Evolutionary conservation across 1,284 basidiomycete genomes (phyloP).

Genomic region (Exsudoporus floridanus): DNA sequence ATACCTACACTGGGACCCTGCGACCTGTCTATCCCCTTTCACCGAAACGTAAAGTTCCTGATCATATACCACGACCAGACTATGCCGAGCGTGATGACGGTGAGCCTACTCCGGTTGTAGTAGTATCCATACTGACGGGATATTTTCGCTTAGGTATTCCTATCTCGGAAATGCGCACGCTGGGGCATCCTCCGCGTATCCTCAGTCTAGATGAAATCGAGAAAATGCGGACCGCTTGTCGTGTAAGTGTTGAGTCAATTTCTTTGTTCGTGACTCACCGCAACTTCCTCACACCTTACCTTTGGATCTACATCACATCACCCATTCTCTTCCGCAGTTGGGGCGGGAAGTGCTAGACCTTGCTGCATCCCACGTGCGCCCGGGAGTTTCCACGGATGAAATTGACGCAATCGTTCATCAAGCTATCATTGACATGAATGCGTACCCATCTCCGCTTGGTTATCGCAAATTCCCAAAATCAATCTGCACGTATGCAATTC

Average conservation of each 20-base stretch:
- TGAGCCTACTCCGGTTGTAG: conserved; percentile 35
- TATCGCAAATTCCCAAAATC: conserved; percentile 95
- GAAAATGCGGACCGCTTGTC: conserved; percentile 77
- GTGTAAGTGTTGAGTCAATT: conserved; percentile 52
- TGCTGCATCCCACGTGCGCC: conserved; percentile 79
- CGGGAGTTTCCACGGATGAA: conserved; percentile 94
- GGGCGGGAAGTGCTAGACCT: conserved; percentile 90
- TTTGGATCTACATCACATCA: too few species aligned
- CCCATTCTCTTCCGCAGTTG: conserved; percentile 55
- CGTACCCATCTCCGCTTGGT: conserved; percentile 93
- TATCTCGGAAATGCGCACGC: conserved; percentile 54
- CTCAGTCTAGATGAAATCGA: conserved; percentile 68
- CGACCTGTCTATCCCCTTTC: conserved; percentile 78
- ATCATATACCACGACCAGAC: conserved; percentile 76
- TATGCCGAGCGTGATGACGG: conserved; percentile 65
- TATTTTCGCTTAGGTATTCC: conserved; percentile 53
- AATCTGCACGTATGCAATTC: conserved; percentile 79
- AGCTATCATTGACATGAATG: conserved; percentile 86
- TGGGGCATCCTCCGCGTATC: conserved; percentile 65
- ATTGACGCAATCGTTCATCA: conserved; percentile 95
- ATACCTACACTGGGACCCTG: conserved; percentile 66
- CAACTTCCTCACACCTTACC: too few species aligned
- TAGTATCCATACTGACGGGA: conserved; percentile 15
- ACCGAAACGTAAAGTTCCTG: conserved; percentile 65
- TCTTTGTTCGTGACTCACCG: too few species aligned